Evolutionary conservation across 352 stramenopile genomes (phyloP).

Genomic region (Pythium phragmiticola): DNA sequence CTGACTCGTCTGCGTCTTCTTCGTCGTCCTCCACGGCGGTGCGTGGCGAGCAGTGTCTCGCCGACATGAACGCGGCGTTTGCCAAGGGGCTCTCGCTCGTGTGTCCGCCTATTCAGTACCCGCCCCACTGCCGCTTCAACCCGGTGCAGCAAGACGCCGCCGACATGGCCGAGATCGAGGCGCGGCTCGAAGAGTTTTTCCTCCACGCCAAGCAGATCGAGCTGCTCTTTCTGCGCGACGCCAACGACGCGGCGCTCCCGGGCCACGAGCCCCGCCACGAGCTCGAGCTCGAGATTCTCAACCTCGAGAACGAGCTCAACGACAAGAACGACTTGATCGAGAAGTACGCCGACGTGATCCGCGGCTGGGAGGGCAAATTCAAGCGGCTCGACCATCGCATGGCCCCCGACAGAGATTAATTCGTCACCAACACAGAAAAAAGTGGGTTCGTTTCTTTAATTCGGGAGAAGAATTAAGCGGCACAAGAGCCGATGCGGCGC

Average conservation of each 20-base stretch:
- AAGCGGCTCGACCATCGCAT: conserved; percentile 72
- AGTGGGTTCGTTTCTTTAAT: not conserved
- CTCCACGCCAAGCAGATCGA: conserved; percentile 81
- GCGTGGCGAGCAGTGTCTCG: conserved; percentile 41
- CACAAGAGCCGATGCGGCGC: conserved; percentile 15
- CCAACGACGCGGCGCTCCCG: conserved; percentile 3
- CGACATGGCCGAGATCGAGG: conserved; percentile 71
- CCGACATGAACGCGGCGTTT: conserved; percentile 75
- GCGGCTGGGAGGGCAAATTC: conserved; percentile 84
- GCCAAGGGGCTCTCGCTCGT: conserved; percentile 73
- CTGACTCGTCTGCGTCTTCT: not conserved
- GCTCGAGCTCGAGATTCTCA: conserved; percentile 71
- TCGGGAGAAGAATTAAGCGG: not conserved
- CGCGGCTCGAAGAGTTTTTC: conserved; percentile 74
- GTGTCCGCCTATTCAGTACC: conserved; percentile 80
- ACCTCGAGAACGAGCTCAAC: conserved; percentile 67
- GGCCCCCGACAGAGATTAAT: conserved; percentile 50
- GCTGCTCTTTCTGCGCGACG: conserved; percentile 62
- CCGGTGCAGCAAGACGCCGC: conserved; percentile 76
- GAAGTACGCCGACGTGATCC: conserved; percentile 82
- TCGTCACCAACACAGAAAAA: too few species aligned
- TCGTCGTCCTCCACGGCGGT: not conserved
- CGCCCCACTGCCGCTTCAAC: conserved; percentile 81
- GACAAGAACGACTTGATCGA: conserved; percentile 87
- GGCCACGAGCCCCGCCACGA: conserved; percentile 37